These are phyloP conservation scores for Thoreauomyces humboldtii DNA, from an alignment of 192 early-diverging fungal genomes.

Conservation along the genomic window DNA sequence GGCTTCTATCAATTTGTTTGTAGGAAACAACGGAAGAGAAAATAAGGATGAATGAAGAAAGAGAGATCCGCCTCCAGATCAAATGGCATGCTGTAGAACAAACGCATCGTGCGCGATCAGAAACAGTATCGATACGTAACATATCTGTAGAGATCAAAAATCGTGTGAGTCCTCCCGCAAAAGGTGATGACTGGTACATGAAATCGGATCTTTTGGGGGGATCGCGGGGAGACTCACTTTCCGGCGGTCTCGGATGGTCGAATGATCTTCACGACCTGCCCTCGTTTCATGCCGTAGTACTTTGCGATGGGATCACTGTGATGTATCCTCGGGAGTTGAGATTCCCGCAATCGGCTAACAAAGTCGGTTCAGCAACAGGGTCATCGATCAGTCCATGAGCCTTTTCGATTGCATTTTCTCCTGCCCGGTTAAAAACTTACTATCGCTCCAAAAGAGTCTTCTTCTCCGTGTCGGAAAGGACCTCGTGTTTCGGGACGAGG, in stretches of 20 bases:
- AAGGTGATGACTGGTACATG: not conserved
- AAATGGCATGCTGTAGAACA: too few relatives aligned
- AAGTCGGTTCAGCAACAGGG: too few relatives aligned
- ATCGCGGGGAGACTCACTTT: conserved; percentile 30
- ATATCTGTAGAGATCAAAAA: conserved; percentile 72
- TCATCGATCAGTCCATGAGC: too few relatives aligned
- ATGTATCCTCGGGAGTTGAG: conserved; percentile 91
- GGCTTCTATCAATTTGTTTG: too few relatives aligned
- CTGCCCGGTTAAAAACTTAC: conserved; percentile 68
- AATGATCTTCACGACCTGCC: conserved; percentile 90
- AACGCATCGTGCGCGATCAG: conserved; percentile 41
- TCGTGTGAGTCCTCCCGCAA: too few relatives aligned
- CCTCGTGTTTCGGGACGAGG: conserved; percentile 92
- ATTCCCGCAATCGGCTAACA: conserved; percentile 83
- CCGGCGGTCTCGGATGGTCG: conserved; percentile 94
- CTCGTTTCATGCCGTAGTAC: conserved; percentile 85
- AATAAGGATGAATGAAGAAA: too few relatives aligned
- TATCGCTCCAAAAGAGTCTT: conserved; percentile 85
- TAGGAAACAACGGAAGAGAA: too few relatives aligned
- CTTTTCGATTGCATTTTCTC: too few relatives aligned
- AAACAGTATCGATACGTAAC: conserved; percentile 95
- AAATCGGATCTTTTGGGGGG: not conserved
- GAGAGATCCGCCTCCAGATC: too few relatives aligned
- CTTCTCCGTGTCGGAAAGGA: conserved; percentile 85
- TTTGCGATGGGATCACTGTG: conserved; percentile 87